Evolutionary conservation across 2,329 filamentous ascomycete genomes (phyloP), one percentile per base, ranked within the genome.

Genomic region (Lasiodiplodia citricola): DNA sequence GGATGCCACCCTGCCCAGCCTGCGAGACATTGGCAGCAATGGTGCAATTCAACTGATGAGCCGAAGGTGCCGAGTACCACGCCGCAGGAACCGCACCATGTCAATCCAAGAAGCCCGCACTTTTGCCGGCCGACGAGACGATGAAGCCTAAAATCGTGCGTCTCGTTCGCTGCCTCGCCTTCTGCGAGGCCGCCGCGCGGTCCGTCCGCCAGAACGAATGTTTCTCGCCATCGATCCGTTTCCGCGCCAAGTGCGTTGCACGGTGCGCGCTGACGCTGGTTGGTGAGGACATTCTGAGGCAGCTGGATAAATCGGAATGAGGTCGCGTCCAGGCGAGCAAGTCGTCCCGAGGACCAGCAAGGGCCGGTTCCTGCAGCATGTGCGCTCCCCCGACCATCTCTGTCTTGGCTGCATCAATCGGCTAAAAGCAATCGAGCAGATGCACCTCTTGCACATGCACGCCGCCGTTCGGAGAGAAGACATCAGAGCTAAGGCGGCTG

Each of bases 1-100:
- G 57, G 25, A 50, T 62, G 37, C 38, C n/a, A 38, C 44, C 18
- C 6, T 51, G 60, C 60, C 60, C n/a, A 52, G 44, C 60, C 60
- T 63, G 60, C 60, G 51, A 63, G 60, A 63, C 60, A 63, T 52
- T 62, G 21, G 56, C 56, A 60, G 37, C 38, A 60, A 60, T 60
- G 41, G 41, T 62, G 57, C n/a, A 31, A 62, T 62, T 7, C 38
- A 35, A 47, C 28, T 8, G 16, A 28, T 28, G 41, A 63, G 41
- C 58, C 58, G 44, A 63, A 31, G 31, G 60, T 35, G 47, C 60
- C 60, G 60, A 64, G 60, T 64, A 64, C 60, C 60, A 21, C 60
- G 60, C 44, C 60, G 44, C 31, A 52, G 60, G 60, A n/a, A 38
- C 41, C 58, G 18, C 28, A 21, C 58, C 41, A 60, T 4, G 25